A percentile compares a stretch with the other conserved stretches of the same genome.
These are phyloP conservation scores for Escallonia rubra DNA, from an alignment of 129 eudicot species.

Conservation along the genomic window DNA sequence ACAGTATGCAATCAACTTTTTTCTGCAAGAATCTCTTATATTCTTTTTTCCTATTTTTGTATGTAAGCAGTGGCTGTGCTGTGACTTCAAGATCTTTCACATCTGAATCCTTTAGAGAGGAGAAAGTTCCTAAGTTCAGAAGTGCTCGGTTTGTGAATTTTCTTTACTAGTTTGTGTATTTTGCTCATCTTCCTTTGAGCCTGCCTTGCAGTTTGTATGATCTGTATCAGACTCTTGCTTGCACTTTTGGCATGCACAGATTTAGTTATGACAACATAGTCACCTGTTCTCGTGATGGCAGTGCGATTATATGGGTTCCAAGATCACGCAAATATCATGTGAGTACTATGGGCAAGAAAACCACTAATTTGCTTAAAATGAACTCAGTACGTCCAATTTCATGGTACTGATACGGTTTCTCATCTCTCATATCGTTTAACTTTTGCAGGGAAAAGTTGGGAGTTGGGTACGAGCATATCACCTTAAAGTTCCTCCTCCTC, in stretches of 20 bases:
- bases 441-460: conserved; percentile 72
- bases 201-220: not conserved
- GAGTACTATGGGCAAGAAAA: conserved; percentile 24
- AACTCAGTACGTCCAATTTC: too few relatives aligned
- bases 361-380: not conserved
- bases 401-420: too few relatives aligned
- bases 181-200: too few relatives aligned
- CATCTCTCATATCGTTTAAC: conserved; percentile 1
- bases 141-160: conserved; percentile 63
- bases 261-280: conserved; percentile 84
- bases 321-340: conserved; percentile 82
- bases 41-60: conserved; percentile 10
- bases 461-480: conserved; percentile 91
- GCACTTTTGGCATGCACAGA: conserved; percentile 38
- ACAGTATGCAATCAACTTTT: not conserved
- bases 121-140: conserved; percentile 61
- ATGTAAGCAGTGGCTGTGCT: conserved; percentile 73
- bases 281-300: conserved; percentile 99
- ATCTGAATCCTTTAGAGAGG: conserved; percentile 50
- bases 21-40: conserved; percentile 4
- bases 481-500: conserved; percentile 99
- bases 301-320: conserved; percentile 95
- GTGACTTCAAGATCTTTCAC: conserved; percentile 67
- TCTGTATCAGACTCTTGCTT: not conserved
- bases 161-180: not conserved